Conservation (phyloP, 2,329 filamentous ascomycete genomes). For the Claviceps pazoutovae region DNA sequence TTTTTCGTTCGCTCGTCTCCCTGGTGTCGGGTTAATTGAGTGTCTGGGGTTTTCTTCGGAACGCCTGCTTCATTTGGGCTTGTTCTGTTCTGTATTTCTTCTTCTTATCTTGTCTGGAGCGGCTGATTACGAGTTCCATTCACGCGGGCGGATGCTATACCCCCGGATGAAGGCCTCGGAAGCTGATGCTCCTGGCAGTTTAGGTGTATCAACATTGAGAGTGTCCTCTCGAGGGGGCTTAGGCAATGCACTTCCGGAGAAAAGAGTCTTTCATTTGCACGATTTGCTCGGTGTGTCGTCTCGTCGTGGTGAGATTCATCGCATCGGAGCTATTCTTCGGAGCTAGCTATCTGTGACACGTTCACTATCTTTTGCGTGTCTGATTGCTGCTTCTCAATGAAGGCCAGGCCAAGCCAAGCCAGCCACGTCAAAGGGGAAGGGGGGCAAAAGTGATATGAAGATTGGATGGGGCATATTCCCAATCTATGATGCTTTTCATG, state of each 20-base stretch:
- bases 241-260: not conserved
- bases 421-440: too few relatives aligned
- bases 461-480: too few relatives aligned
- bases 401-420: too few relatives aligned
- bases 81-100: not conserved
- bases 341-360: too few relatives aligned
- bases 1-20: not conserved
- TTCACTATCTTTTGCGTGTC: too few relatives aligned
- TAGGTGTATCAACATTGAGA: not conserved
- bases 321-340: too few relatives aligned
- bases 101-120: not conserved
- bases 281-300: too few relatives aligned
- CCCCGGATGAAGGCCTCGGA: not conserved
- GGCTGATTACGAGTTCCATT: too few relatives aligned
- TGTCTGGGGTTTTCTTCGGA: not conserved
- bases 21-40: constrained; percentile 1
- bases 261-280: not conserved
- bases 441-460: too few relatives aligned
- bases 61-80: not conserved
- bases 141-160: not conserved
- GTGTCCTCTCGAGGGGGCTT: constrained; percentile 2
- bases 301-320: too few relatives aligned
- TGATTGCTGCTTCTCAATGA: too few relatives aligned
- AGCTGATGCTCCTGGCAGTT: not conserved
- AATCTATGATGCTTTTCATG: too few relatives aligned